Evolutionary conservation across 108 stramenopile genomes (phyloP).

Genomic region (Discostella pseudostelligera): DNA sequence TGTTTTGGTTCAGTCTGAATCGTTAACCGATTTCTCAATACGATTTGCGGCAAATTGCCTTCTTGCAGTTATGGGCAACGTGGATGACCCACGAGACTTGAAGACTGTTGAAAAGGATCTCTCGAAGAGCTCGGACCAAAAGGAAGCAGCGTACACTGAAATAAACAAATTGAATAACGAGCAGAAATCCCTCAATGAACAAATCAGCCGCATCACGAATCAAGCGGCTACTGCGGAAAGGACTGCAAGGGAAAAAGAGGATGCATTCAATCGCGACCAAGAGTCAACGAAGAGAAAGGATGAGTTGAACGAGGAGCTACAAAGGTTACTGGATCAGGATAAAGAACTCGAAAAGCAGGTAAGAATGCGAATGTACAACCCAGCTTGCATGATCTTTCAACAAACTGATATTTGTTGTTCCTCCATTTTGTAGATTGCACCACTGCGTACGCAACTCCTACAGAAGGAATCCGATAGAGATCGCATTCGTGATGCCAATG

Average conservation of each 20-base stretch:
- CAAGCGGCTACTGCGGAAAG: constrained; percentile 54
- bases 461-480: constrained; percentile 49
- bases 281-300: constrained; percentile 43
- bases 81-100: constrained; percentile 53
- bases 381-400: not conserved
- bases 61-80: constrained; percentile 5
- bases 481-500: constrained; percentile 32
- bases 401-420: not conserved
- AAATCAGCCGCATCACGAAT: constrained; percentile 35
- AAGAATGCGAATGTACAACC: not conserved
- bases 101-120: constrained; percentile 65
- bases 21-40: constrained; percentile 2
- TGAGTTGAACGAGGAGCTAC: constrained; percentile 50
- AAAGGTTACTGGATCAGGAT: constrained; percentile 45
- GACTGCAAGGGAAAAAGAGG: constrained; percentile 60
- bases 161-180: constrained; percentile 75
- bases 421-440: constrained; percentile 24
- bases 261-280: constrained; percentile 61
- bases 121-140: constrained; percentile 39
- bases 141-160: constrained; percentile 55
- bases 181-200: constrained; percentile 53
- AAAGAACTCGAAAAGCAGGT: constrained; percentile 47
- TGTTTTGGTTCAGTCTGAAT: not conserved
- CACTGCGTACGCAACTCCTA: constrained; percentile 46
- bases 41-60: not conserved